These are phyloP conservation scores for Neurospora sp. DNA, from an alignment of 495 filamentous ascomycete genomes.

Conservation along the genomic window DNA sequence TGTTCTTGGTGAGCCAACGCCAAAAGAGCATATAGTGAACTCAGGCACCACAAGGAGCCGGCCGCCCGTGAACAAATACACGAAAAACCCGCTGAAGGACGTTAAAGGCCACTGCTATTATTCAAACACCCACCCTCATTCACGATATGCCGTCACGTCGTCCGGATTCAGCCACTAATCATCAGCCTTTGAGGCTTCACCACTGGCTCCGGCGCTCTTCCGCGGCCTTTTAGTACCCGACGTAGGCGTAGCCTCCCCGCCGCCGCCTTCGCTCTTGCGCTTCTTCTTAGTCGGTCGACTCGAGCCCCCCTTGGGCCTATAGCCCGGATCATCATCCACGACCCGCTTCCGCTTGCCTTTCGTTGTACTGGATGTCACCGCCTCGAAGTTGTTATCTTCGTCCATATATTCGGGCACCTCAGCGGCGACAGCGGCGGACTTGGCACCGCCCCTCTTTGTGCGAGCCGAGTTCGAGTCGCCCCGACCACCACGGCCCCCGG, in stretches of 20 bases:
- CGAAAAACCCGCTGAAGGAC: background rate
- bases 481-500: background rate
- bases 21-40: background rate
- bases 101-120: background rate
- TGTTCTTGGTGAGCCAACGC: background rate
- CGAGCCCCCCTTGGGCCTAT: constrained; percentile 54
- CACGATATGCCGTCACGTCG: background rate
- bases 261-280: constrained; percentile 36
- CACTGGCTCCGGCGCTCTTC: constrained; percentile 19
- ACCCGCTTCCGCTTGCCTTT: constrained; percentile 42
- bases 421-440: constrained; percentile 11
- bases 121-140: background rate
- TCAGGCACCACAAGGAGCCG: background rate
- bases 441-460: constrained; percentile 17
- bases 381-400: constrained; percentile 29
- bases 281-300: constrained; percentile 58
- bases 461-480: constrained; percentile 6
- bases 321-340: constrained; percentile 56
- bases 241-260: constrained; percentile 15
- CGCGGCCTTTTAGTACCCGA: constrained; percentile 10
- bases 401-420: constrained; percentile 25
- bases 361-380: constrained; percentile 34
- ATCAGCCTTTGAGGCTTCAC: constrained; percentile 1
- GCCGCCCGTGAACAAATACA: background rate
- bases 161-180: background rate